Base-by-base conservation (phyloP, 164 flowering plant genomes). In the Vitis cinerea region DNA sequence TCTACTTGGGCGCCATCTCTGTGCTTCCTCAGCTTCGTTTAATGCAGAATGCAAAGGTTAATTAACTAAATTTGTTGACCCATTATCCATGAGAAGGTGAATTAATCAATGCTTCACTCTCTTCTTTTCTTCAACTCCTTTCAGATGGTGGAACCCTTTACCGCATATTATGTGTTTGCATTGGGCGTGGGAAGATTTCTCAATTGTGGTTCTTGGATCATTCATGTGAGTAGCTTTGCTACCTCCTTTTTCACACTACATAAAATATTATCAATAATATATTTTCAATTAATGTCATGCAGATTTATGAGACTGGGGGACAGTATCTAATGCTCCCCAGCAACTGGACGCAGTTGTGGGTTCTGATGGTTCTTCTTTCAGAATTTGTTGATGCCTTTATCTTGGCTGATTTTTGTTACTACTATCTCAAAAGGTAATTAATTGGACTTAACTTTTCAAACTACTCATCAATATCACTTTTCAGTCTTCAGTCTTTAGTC, bases 121-220 rank as follows among this genome's bases (percentile, higher is more conserved):
- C 14, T 44, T 47, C 12, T 12, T 16, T 48, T 19, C 27, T n/a
- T 67, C 54, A 44, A 1, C 11, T 17, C 13, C 10, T 50, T 50
- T 29, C 50, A 68, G 71, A 69, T 69, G 59, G 66, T 62, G 11
- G 72, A 69, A 52, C 72, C 72, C 30, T 69, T 61, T 30, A 69
- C 66, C 5, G 72, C 72, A 37, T 66, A 62, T 55, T 69, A 69
- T 53, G 72, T 69, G 10, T 69, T 69, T 61, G 72, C 72, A 11
- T 65, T 69, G 9, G 72, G 72, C 2, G 65, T 69, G 7, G 30
- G 57, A 12, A 69, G 72, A 31, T 69, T 69, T 44, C 62, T 69
- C 3, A 60, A 65, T 0, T 69, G 50, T 15, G 66, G 17, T 19
- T 53, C 29, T 14, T 69, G 72, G 72, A 27, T 53, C 1, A 7